Evolutionary conservation across 1,284 basidiomycete genomes (phyloP).

Genomic region (Boletus calvinii): DNA sequence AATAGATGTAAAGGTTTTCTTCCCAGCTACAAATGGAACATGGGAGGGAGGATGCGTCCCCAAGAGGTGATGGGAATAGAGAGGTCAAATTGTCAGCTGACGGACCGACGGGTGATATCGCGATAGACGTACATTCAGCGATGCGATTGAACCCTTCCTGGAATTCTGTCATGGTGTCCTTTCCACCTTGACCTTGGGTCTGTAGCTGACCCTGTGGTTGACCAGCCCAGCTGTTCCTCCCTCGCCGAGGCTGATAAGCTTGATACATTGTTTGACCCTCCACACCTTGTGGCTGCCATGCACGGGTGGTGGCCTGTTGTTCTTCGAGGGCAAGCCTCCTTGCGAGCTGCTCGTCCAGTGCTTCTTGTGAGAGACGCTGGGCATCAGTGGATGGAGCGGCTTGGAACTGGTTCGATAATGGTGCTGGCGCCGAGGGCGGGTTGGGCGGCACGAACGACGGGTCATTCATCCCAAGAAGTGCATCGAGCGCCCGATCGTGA

Average conservation of each 20-base stretch:
- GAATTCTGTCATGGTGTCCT: slow-evolving; percentile 62
- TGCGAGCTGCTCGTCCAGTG: slow-evolving; percentile 75
- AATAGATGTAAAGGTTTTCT: slow-evolving; percentile 69
- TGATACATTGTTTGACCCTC: slow-evolving; percentile 16
- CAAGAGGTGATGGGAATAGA: background rate
- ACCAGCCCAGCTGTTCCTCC: slow-evolving; percentile 5
- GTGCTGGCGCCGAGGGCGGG: slow-evolving; percentile 11
- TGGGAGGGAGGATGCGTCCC: background rate
- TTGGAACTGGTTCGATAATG: slow-evolving; percentile 1
- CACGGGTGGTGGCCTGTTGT: slow-evolving; percentile 42
- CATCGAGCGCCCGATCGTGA: slow-evolving; percentile 70
- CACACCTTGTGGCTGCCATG: slow-evolving; percentile 30
- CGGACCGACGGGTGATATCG: background rate
- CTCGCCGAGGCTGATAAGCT: slow-evolving; percentile 27
- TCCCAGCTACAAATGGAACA: slow-evolving; percentile 52
- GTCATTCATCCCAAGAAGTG: slow-evolving; percentile 77
- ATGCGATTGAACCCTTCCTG: slow-evolving; percentile 71
- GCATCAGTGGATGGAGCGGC: slow-evolving; percentile 15
- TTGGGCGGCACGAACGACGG: slow-evolving; percentile 56
- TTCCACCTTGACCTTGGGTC: slow-evolving; percentile 24
- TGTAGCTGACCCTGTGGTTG: slow-evolving; percentile 15
- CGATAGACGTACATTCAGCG: slow-evolving; percentile 61
- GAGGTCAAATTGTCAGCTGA: background rate
- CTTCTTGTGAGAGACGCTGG: slow-evolving; percentile 51
- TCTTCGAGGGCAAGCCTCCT: slow-evolving; percentile 68